phyloP scores from a whole-genome alignment of 768 basidiomycete species.

The Lactarius tabidus region DNA sequence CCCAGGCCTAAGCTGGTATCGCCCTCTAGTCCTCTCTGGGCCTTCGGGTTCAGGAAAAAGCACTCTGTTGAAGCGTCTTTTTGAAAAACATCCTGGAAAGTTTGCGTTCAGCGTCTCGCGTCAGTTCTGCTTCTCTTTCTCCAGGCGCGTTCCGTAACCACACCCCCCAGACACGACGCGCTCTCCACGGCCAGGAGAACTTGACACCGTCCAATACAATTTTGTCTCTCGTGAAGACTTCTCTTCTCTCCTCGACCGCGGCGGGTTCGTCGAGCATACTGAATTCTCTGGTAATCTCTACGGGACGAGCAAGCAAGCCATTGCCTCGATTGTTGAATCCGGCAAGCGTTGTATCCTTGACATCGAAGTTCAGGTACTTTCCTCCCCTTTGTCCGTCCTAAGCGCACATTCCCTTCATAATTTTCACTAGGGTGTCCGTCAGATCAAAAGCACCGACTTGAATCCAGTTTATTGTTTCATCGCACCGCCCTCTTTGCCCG shows the following conservation, averaged over 20 bases:
- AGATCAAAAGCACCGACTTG: conserved; percentile 79
- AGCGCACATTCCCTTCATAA: conserved; percentile 8
- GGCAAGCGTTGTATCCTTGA: conserved; percentile 89
- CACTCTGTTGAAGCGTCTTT: conserved; percentile 79
- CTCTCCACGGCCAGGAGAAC: conserved; percentile 74
- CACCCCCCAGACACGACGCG: conserved; percentile 78
- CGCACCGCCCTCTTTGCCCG: conserved; percentile 77
- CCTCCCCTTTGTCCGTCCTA: conserved; percentile 8
- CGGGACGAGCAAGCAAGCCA: conserved; percentile 82
- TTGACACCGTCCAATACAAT: conserved; percentile 80
- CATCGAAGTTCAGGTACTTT: conserved; percentile 86
- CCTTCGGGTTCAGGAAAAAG: conserved; percentile 95
- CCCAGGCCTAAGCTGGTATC: conserved; percentile 42
- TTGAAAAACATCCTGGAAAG: conserved; percentile 72
- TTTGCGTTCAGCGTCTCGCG: conserved; percentile 96
- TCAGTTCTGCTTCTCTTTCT: conserved; percentile 32
- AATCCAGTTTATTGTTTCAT: conserved; percentile 90
- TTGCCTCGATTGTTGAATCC: conserved; percentile 58
- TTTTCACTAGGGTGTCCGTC: conserved; percentile 72
- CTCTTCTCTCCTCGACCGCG: conserved; percentile 56
- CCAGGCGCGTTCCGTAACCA: conserved; percentile 4
- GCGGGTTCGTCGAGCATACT: conserved; percentile 91
- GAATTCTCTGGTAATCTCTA: conserved; percentile 92
- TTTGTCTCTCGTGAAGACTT: conserved; percentile 76
- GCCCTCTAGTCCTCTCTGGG: conserved; percentile 84